Percentiles rank a stretch among this genome's conserved stretches.
These are phyloP conservation scores for Phytophthora sp. DNA, from an alignment of 352 stramenopile species.

Conservation along the genomic window DNA sequence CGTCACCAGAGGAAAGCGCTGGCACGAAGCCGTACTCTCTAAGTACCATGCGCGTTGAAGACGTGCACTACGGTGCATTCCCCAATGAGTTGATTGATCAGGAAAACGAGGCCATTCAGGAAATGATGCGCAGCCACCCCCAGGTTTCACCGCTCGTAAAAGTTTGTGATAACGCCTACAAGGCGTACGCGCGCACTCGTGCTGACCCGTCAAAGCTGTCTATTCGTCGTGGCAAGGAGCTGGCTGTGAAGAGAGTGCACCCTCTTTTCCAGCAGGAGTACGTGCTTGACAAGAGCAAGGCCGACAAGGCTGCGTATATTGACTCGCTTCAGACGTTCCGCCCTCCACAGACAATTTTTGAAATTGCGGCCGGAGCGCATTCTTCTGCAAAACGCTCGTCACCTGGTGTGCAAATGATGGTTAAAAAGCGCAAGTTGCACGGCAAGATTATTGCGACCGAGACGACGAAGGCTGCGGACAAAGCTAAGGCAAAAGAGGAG, in stretches of 20 bases:
- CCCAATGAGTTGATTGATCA: conserved; percentile 96
- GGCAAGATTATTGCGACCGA: conserved; percentile 87
- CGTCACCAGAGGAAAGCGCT: conserved; percentile 47
- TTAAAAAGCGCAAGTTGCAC: conserved; percentile 86
- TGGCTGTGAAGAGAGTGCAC: conserved; percentile 92
- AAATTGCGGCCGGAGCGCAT: conserved; percentile 90
- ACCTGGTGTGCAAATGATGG: conserved; percentile 84
- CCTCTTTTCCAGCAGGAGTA: conserved; percentile 92
- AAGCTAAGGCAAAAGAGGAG: conserved; percentile 47
- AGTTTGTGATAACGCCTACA: conserved; percentile 97
- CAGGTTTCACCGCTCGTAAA: conserved; percentile 82
- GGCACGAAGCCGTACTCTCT: conserved; percentile 88
- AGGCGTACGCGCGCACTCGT: conserved; percentile 97
- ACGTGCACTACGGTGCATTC: conserved; percentile 98
- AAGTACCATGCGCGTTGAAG: conserved; percentile 93
- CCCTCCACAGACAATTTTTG: conserved; percentile 96
- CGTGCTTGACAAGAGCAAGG: conserved; percentile 80
- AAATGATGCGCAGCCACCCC: conserved; percentile 85
- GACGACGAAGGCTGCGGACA: conserved; percentile 46
- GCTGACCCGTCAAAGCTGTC: conserved; percentile 95
- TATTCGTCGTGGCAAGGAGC: conserved; percentile 94
- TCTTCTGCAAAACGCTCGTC: conserved; percentile 82
- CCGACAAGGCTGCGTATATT: conserved; percentile 92
- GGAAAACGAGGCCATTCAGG: conserved; percentile 95
- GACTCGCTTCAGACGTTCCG: conserved; percentile 93